Evolutionary conservation across 202 grass and related monocot genomes (phyloP).

Genomic region (Zizania palustris): DNA sequence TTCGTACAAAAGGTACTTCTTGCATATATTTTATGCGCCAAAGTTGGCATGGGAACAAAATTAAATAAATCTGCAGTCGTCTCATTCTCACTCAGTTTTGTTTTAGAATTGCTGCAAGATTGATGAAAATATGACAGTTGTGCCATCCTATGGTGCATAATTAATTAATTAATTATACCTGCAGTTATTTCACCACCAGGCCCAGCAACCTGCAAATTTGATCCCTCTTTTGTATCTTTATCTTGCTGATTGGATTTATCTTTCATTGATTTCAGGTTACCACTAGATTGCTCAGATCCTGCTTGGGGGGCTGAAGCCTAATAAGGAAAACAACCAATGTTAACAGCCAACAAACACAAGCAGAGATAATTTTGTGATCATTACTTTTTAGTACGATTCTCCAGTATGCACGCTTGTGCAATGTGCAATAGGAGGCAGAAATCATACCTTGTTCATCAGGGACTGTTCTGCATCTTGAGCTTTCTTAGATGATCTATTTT

Average conservation of each 20-base stretch:
- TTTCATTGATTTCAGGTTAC: slow-evolving; percentile 75
- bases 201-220: slow-evolving; percentile 90
- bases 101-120: slow-evolving; percentile 23
- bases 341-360: slow-evolving; percentile 23
- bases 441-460: slow-evolving; percentile 51
- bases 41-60: neutral
- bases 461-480: slow-evolving; percentile 80
- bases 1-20: slow-evolving; percentile 14
- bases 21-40: slow-evolving; percentile 19
- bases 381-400: slow-evolving; percentile 18
- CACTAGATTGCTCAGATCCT: slow-evolving; percentile 67
- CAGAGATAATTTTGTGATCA: neutral
- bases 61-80: slow-evolving; percentile 18
- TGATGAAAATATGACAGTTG: slow-evolving; percentile 25
- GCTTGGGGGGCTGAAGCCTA: slow-evolving; percentile 83
- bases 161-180: slow-evolving; percentile 47
- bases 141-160: slow-evolving; percentile 5
- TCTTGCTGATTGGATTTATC: slow-evolving; percentile 87
- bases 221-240: slow-evolving; percentile 87
- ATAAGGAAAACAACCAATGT: slow-evolving; percentile 32
- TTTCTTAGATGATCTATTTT: slow-evolving; percentile 77
- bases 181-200: slow-evolving; percentile 94
- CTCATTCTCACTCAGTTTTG: slow-evolving; percentile 3
- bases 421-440: slow-evolving; percentile 32
- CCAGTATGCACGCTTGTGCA: slow-evolving; percentile 14